Conservation (phyloP, 2,329 filamentous ascomycete genomes). For the Thelonectria discophora region DNA sequence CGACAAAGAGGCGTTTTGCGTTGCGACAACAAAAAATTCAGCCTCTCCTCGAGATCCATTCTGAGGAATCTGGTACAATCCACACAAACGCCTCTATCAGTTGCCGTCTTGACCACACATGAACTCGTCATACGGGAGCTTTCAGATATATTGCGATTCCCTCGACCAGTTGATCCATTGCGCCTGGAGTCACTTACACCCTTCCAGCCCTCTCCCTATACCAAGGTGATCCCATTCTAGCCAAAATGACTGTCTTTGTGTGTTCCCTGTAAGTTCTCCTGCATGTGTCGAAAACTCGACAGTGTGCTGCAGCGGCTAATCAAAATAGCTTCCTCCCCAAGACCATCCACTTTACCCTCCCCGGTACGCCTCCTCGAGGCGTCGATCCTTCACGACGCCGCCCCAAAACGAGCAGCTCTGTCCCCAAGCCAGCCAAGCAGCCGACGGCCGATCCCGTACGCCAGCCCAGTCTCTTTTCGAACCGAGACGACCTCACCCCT, state of each 20-base stretch:
- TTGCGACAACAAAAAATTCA: conserved; percentile 34
- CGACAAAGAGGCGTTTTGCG: conserved; percentile 43
- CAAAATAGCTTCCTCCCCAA: conserved; percentile 83
- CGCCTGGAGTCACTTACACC: conserved; percentile 17
- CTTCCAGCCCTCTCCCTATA: conserved; percentile 16
- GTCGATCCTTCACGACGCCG: conserved; percentile 45
- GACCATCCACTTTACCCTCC: conserved; percentile 85
- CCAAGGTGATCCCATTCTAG: conserved; percentile 23
- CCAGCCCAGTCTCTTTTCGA: conserved; percentile 64
- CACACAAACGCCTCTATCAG: conserved; percentile 2
- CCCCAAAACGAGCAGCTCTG: conserved; percentile 39
- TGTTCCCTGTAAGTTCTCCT: conserved; percentile 50
- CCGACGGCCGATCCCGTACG: conserved; percentile 40
- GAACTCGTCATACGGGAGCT: conserved; percentile 39
- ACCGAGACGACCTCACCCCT: conserved; percentile 59
- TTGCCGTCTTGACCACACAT: conserved; percentile 31
- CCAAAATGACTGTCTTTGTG: conserved; percentile 53
- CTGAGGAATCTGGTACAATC: not conserved
- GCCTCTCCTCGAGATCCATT: conserved; percentile 16
- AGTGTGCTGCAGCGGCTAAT: conserved; percentile 17
- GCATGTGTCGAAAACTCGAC: not conserved
- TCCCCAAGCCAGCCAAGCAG: conserved; percentile 16
- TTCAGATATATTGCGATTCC: conserved; percentile 28
- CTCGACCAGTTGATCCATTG: conserved; percentile 9
- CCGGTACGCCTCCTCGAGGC: conserved; percentile 58